A percentile compares a stretch with the other conserved stretches of the same genome.
Evolutionary conservation across 371 early-diverging fungal species (phyloP).

Genomic region (Saksenaea vasiformis): DNA sequence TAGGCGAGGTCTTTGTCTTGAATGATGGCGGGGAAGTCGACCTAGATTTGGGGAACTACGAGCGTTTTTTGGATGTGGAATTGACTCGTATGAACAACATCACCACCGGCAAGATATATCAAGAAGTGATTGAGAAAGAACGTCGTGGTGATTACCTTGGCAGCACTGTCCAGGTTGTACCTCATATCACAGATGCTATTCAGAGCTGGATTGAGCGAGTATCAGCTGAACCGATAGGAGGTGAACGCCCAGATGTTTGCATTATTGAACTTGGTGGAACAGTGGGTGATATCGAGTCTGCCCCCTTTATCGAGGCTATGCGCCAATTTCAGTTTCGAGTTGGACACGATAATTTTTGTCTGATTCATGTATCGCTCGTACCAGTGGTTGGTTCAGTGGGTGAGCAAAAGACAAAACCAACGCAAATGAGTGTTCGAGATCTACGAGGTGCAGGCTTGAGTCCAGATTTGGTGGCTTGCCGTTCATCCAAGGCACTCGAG

Average conservation of each 20-base stretch:
- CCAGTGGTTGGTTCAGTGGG: conserved; percentile 97
- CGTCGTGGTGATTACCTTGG: conserved; percentile 97
- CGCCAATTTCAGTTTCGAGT: conserved; percentile 99
- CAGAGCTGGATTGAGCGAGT: conserved; percentile 98
- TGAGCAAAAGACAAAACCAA: conserved; percentile 99
- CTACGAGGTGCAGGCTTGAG: conserved; percentile 93
- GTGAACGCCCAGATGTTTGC: conserved; percentile 94
- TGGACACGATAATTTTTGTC: conserved; percentile 95
- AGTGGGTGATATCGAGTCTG: conserved; percentile 98
- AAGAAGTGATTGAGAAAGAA: conserved; percentile 91
- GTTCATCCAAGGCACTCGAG: conserved; percentile 82
- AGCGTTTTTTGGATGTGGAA: conserved; percentile 95
- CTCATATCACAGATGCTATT: conserved; percentile 97
- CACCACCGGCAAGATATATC: conserved; percentile 99
- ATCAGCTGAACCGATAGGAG: conserved; percentile 80
- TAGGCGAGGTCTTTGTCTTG: conserved; percentile 98
- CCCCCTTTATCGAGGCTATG: conserved; percentile 98
- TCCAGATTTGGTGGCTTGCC: conserved; percentile 97
- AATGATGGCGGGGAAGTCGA: conserved; percentile 99
- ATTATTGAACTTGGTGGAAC: conserved; percentile 99
- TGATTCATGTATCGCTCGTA: conserved; percentile 97
- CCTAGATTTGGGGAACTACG: conserved; percentile 99
- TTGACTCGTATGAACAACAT: conserved; percentile 97
- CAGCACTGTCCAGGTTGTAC: conserved; percentile 99
- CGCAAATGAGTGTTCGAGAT: conserved; percentile 95